Evolutionary conservation across 192 early-diverging fungal genomes (phyloP).

Genomic region (Geranomyces michiganensis): DNA sequence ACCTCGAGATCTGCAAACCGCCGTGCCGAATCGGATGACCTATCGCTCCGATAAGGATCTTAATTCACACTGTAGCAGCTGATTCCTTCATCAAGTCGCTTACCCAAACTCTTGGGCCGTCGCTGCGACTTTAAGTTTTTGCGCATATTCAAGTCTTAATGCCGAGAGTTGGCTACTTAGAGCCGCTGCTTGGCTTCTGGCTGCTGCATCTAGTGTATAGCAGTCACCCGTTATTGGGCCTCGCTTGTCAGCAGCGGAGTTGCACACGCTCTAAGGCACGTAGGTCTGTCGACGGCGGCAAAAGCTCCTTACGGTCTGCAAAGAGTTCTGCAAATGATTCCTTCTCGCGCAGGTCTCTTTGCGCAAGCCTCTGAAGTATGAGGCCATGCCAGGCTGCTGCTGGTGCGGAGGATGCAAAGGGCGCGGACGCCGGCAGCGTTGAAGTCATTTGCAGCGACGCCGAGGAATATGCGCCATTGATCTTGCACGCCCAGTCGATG

Average conservation of each 20-base stretch:
- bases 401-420: background rate
- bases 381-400: conserved; percentile 4
- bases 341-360: conserved; percentile 19
- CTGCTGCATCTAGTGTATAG: conserved; percentile 4
- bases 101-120: conserved; percentile 11
- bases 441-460: too few relatives aligned
- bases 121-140: background rate
- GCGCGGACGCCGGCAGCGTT: too few relatives aligned
- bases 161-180: background rate
- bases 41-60: background rate
- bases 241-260: background rate
- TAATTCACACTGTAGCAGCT: background rate
- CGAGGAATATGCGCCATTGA: too few relatives aligned
- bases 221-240: too few relatives aligned
- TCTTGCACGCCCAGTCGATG: too few relatives aligned
- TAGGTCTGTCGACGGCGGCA: too few relatives aligned
- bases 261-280: background rate
- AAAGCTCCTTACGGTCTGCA: conserved; percentile 1
- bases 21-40: conserved; percentile 36
- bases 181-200: background rate
- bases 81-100: background rate
- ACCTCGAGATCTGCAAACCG: conserved; percentile 67
- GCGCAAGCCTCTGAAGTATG: conserved; percentile 10
- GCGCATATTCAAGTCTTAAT: conserved; percentile 1
- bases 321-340: conserved; percentile 17